Evolutionary conservation across 1,284 basidiomycete genomes (phyloP).

Genomic region (Ceratobasidium papillatum): DNA sequence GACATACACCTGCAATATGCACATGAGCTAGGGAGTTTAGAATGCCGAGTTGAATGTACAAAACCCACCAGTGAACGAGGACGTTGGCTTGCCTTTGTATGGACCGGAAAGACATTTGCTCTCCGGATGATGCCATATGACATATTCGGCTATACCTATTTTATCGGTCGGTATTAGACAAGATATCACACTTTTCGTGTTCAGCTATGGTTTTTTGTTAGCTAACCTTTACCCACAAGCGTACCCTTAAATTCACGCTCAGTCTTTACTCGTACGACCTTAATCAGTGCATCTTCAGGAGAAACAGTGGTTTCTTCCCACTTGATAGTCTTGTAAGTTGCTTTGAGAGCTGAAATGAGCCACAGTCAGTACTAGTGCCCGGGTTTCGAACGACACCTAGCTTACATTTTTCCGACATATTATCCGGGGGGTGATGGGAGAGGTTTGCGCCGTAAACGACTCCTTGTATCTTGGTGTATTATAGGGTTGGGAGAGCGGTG

Average conservation of each 20-base stretch:
- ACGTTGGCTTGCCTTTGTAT: conserved; percentile 15
- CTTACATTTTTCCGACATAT: neutral
- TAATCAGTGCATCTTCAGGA: neutral
- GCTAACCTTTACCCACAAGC: conserved; percentile 17
- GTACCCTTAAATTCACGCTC: conserved; percentile 38
- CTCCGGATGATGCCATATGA: conserved; percentile 29
- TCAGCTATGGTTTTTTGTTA: neutral
- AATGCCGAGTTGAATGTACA: neutral
- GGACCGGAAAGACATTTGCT: conserved; percentile 2
- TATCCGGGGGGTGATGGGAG: neutral
- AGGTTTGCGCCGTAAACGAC: neutral
- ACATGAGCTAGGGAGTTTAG: neutral
- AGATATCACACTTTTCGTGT: too few relatives aligned
- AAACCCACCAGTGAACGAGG: conserved; percentile 22
- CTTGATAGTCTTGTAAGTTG: neutral
- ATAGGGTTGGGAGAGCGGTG: too few relatives aligned
- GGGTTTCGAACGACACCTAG: neutral
- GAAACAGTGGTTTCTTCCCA: conserved; percentile 36
- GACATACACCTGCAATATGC: neutral
- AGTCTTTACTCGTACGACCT: conserved; percentile 28
- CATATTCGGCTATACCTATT: conserved; percentile 38
- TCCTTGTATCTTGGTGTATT: too few relatives aligned
- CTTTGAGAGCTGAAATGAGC: conserved; percentile 1
- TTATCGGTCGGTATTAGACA: too few relatives aligned
- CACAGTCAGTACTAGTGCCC: neutral